Evolutionary conservation across 768 basidiomycete genomes (phyloP).

Genomic region (Cystofilobasidium macerans): DNA sequence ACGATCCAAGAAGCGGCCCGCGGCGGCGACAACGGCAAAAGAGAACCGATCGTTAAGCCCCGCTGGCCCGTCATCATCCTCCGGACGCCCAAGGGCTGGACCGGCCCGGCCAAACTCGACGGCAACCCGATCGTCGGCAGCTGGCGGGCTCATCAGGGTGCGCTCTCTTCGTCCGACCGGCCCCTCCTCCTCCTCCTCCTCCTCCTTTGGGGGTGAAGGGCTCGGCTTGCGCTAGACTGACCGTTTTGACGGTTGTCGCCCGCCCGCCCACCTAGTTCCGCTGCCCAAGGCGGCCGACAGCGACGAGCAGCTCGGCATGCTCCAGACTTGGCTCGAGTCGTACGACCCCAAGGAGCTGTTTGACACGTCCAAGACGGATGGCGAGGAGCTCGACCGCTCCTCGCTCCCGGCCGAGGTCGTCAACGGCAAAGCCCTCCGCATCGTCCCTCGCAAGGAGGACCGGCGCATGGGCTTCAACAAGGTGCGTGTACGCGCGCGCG

Average conservation of each 20-base stretch:
- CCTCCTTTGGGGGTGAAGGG: not conserved
- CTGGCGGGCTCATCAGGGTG: conserved; percentile 66
- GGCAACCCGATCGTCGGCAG: conserved; percentile 70
- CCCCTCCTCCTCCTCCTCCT: too few species aligned
- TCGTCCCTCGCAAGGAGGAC: conserved; percentile 34
- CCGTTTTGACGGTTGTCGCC: too few species aligned
- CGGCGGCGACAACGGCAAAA: too few species aligned
- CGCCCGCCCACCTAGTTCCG: too few species aligned
- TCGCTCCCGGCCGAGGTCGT: conserved; percentile 32
- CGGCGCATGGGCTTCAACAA: conserved; percentile 54
- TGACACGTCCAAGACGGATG: conserved; percentile 32
- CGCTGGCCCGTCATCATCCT: conserved; percentile 80
- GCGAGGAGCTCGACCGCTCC: conserved; percentile 27
- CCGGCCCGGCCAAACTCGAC: conserved; percentile 54
- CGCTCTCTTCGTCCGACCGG: too few species aligned
- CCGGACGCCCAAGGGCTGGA: conserved; percentile 72
- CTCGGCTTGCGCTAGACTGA: too few species aligned
- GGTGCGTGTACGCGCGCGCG: not conserved
- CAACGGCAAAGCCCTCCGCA: conserved; percentile 31
- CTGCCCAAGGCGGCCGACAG: conserved; percentile 60
- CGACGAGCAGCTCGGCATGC: conserved; percentile 50
- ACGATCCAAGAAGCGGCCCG: conserved; percentile 73
- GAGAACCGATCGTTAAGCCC: conserved; percentile 74
- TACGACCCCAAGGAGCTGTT: conserved; percentile 64
- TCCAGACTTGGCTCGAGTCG: conserved; percentile 62